Percentiles rank a stretch among this genome's conserved stretches.
Conservation (phyloP, 2,329 filamentous ascomycete species). For the Cryphonectria carpinicola region DNA sequence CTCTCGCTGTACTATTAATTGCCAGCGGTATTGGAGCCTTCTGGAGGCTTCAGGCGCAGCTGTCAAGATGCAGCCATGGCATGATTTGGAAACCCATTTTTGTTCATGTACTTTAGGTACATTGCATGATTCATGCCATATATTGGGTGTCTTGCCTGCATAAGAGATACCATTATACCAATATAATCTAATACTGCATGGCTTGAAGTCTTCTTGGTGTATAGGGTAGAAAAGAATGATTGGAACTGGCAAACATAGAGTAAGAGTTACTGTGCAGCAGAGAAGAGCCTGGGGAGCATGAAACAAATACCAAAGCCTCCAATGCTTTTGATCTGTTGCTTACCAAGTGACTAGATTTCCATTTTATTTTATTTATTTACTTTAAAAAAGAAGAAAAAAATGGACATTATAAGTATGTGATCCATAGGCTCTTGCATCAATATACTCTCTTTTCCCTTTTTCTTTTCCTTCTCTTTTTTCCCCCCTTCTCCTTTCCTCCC, state of each 20-base stretch:
- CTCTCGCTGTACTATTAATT: background rate
- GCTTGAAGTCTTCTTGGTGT: no score
- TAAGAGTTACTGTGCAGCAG: background rate
- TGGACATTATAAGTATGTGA: no score
- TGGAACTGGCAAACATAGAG: background rate
- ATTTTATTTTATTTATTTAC: no score
- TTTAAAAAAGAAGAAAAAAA: no score
- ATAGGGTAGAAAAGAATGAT: background rate
- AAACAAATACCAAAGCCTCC: background rate
- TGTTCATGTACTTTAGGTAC: background rate
- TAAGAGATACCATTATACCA: background rate
- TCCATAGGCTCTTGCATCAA: no score
- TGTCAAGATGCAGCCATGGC: background rate
- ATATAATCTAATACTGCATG: background rate
- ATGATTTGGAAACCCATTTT: background rate
- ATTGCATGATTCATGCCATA: background rate
- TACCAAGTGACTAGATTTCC: background rate
- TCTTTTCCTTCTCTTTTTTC: background rate
- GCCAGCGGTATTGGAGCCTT: background rate
- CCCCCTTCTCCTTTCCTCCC: no score
- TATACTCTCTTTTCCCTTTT: background rate
- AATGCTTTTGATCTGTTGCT: background rate
- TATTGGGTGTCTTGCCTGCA: background rate
- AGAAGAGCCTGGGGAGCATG: background rate
- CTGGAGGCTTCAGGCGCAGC: background rate